Base-by-base conservation (phyloP, 2,329 filamentous ascomycete species). In the Cryphonectria carpinicola region DNA sequence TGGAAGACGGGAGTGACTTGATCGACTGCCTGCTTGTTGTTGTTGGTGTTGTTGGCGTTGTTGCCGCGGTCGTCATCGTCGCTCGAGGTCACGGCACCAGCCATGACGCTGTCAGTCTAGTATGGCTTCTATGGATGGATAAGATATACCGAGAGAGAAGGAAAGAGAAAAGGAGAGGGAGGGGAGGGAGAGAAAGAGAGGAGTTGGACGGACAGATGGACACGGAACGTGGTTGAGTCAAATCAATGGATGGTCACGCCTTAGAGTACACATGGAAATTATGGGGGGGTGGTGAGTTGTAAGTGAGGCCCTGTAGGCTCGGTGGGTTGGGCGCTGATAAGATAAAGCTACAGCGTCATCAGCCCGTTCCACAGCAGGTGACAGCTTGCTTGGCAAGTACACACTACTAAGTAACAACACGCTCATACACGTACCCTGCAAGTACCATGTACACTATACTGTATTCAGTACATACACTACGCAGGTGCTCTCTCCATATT, bases 1-100 rank as follows among this genome's bases (percentile, higher is more conserved):
- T 69, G 67, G 62, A 71, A 46, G 56, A 69, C 37, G 43, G 67
- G 67, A 32, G 58, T 66, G 7, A 54, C 65, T 49, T 46, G 58
- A n/a, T 71, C 62, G 46, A n/a, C 25, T 28, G 67, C 52, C 43
- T 35, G 28, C 32, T 61, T 61, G 8, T 49, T 62, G 58, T 13
- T 39, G 37, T 39, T 39, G 37, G 10, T 39, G 37, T 13, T 39
- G 37, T 39, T 39, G 37, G 10, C 10, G 37, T 13, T 39, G 10
- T 6, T 43, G 2, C 43, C 28, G 46, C 46, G 19, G 19, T 49
- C 46, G 46, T 7, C 46, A n/a, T 10, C 19, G 62, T 39, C 61
- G 52, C 56, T 32, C 41, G 37, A 39, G 52, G 65, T 60, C 5
- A 46, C 65, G 64, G 67, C 70, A 46, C 67, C 37, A 19, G 67